Conservation (phyloP, 2,329 filamentous ascomycete genomes). For the Neopestalotiopsis clavispora region DNA sequence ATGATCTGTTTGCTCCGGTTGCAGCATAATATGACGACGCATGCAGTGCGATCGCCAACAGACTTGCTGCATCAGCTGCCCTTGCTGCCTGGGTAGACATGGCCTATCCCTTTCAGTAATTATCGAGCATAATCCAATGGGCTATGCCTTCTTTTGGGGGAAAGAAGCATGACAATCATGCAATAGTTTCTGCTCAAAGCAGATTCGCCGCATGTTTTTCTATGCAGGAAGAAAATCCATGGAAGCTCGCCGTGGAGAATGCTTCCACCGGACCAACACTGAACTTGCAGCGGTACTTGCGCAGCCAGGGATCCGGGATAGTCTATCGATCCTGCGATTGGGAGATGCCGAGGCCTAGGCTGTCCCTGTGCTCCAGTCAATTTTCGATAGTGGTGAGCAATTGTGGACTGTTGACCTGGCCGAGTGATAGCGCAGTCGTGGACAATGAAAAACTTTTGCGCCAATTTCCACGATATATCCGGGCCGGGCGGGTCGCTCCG, state of each 20-base stretch:
- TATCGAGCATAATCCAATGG: neutral
- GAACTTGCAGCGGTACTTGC: neutral
- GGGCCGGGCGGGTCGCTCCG: slow-evolving; percentile 2
- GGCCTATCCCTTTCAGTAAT: neutral
- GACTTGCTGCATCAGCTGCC: neutral
- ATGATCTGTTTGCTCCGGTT: neutral
- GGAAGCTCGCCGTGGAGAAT: neutral
- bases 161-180: neutral
- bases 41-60: neutral
- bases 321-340: slow-evolving; percentile 2
- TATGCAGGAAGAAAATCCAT: neutral
- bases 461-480: slow-evolving; percentile 12
- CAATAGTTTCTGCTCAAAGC: neutral
- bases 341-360: neutral
- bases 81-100: neutral
- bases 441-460: slow-evolving; percentile 1
- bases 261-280: neutral
- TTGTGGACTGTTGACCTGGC: neutral
- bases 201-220: neutral
- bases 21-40: neutral
- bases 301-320: neutral
- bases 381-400: neutral
- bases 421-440: neutral
- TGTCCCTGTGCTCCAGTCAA: neutral
- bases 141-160: neutral